phyloP scores from a whole-genome alignment of 176 grass and related monocot species.

The Pontederia paniculata region DNA sequence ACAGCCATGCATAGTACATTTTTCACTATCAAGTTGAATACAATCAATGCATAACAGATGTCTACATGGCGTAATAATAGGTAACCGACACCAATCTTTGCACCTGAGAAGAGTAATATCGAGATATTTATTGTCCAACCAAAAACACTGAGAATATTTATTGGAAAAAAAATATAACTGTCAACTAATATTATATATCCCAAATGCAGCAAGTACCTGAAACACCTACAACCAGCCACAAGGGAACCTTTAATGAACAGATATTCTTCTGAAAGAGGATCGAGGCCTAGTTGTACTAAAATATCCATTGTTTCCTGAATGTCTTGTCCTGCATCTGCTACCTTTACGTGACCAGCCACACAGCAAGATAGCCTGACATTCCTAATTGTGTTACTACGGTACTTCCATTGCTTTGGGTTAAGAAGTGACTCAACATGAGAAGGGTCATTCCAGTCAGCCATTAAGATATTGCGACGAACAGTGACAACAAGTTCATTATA shows the following conservation, averaged over 20 bases:
- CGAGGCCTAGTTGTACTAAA: constrained; percentile 51
- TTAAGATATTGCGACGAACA: constrained; percentile 87
- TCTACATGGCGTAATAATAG: constrained; percentile 78
- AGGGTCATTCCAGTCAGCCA: constrained; percentile 98
- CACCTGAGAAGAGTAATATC: constrained; percentile 45
- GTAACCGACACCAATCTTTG: constrained; percentile 70
- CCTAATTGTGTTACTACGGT: constrained; percentile 67
- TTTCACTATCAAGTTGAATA: constrained; percentile 78
- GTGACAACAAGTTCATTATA: constrained; percentile 91
- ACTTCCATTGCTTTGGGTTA: constrained; percentile 96
- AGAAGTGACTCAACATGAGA: constrained; percentile 95
- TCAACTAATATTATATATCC: constrained; percentile 5
- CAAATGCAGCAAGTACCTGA: constrained; percentile 42
- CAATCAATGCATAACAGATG: constrained; percentile 94
- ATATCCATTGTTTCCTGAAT: constrained; percentile 93
- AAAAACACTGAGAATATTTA: neutral
- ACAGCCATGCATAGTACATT: constrained; percentile 73
- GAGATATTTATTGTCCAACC: neutral
- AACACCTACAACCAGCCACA: constrained; percentile 60
- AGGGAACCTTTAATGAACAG: constrained; percentile 57
- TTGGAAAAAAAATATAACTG: too few relatives aligned
- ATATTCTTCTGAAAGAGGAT: constrained; percentile 80
- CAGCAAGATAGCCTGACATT: constrained; percentile 93
- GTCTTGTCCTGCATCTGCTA: constrained; percentile 83
- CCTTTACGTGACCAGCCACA: constrained; percentile 91